Conservation (phyloP, 108 stramenopile genomes). For the Tribonema minus region DNA sequence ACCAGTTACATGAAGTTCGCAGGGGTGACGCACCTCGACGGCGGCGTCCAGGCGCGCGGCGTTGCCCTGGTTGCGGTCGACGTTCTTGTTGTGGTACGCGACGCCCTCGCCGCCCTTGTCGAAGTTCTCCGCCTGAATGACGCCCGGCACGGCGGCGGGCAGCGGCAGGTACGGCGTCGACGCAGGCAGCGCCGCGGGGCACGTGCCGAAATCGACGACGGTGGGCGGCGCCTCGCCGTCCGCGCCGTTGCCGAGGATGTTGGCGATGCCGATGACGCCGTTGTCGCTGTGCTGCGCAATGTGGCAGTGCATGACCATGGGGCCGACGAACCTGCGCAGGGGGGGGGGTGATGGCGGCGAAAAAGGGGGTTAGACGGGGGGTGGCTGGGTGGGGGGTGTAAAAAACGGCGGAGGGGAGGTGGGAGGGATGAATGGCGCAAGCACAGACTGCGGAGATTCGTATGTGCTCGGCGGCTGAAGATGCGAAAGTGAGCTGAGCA, state of each 20-base stretch:
- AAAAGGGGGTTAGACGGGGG: not conserved
- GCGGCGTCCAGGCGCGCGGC: not conserved
- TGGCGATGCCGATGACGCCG: slow-evolving; percentile 24
- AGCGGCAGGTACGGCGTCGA: not conserved
- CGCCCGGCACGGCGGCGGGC: not conserved
- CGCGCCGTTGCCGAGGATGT: not conserved
- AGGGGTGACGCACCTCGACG: not conserved
- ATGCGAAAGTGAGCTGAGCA: not conserved
- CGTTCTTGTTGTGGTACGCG: not conserved
- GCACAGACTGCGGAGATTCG: not conserved
- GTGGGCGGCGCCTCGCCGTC: not conserved
- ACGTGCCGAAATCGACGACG: not conserved
- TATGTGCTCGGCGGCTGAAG: not conserved
- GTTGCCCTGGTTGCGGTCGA: not conserved
- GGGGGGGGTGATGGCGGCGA: not conserved
- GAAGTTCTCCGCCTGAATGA: slow-evolving; percentile 7
- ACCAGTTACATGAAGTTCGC: no score
- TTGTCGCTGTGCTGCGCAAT: slow-evolving; percentile 27
- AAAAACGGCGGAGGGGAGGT: not conserved
- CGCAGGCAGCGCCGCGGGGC: not conserved
- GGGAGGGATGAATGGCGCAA: not conserved
- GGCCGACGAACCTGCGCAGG: not conserved
- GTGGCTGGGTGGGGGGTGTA: not conserved
- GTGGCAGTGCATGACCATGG: slow-evolving; percentile 40
- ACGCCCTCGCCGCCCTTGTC: slow-evolving; percentile 24